Evolutionary conservation across 202 grass and related monocot genomes (phyloP).

Genomic region (Zizania palustris): DNA sequence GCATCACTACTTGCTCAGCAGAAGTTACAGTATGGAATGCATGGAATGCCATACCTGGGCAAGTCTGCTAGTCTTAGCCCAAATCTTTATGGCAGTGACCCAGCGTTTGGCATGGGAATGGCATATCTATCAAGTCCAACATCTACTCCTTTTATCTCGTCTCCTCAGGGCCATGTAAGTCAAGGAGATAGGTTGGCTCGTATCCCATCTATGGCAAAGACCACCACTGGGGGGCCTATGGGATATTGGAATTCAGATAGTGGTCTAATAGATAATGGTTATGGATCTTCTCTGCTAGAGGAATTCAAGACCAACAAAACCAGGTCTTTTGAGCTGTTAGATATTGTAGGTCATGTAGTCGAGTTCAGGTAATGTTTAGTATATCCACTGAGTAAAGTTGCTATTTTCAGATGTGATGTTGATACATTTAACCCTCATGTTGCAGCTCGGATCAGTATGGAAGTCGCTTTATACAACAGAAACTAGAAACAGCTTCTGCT

Average conservation of each 20-base stretch:
- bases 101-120: conserved; percentile 70
- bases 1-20: conserved; percentile 74
- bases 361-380: conserved; percentile 83
- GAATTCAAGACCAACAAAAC: conserved; percentile 98
- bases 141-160: conserved; percentile 53
- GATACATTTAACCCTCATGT: not conserved
- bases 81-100: conserved; percentile 61
- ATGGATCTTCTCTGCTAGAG: conserved; percentile 79
- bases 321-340: conserved; percentile 77
- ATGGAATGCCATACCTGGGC: conserved; percentile 58
- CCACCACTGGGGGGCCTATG: conserved; percentile 47
- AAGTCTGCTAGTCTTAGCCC: conserved; percentile 75
- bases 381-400: conserved; percentile 18
- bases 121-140: conserved; percentile 62
- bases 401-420: conserved; percentile 29
- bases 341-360: conserved; percentile 88
- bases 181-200: conserved; percentile 67
- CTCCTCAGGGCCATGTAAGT: conserved; percentile 62
- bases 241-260: conserved; percentile 60
- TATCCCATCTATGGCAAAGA: conserved; percentile 50
- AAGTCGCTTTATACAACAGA: conserved; percentile 99
- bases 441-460: conserved; percentile 95
- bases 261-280: conserved; percentile 61
- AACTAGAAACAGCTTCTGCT: conserved; percentile 77
- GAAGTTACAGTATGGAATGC: conserved; percentile 74